Evolutionary conservation across 495 filamentous ascomycete species (phyloP).

Genomic region (Penicillium manginii): DNA sequence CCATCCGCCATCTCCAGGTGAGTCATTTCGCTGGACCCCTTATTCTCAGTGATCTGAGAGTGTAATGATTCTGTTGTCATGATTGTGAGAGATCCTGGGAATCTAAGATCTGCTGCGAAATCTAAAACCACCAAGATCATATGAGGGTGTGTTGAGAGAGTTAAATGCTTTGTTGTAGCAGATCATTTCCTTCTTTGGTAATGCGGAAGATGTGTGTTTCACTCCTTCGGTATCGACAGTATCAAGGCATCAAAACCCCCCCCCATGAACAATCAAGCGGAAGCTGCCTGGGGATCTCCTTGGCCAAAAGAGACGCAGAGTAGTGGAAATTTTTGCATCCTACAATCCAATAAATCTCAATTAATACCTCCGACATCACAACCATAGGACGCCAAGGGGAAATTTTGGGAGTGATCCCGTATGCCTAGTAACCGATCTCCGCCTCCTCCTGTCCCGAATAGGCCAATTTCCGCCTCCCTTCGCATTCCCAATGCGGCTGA

Average conservation of each 20-base stretch:
- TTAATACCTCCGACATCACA: neutral
- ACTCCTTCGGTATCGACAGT: neutral
- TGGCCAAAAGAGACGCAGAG: constrained; percentile 10
- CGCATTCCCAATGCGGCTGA: neutral
- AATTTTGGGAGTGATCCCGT: neutral
- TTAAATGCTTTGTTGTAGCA: neutral
- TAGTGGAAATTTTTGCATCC: neutral
- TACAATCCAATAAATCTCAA: neutral
- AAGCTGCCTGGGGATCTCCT: constrained; percentile 14
- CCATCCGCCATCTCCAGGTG: constrained; percentile 15
- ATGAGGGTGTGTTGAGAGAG: neutral
- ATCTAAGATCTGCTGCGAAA: neutral
- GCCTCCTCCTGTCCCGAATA: constrained; percentile 16
- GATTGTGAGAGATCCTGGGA: constrained; percentile 1
- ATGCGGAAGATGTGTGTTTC: neutral
- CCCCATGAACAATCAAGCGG: neutral
- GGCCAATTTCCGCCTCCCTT: constrained; percentile 4
- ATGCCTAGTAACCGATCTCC: neutral
- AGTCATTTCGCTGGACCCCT: neutral
- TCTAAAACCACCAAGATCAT: neutral
- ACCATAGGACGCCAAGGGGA: neutral
- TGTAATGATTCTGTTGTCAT: constrained; percentile 7
- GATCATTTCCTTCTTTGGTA: neutral
- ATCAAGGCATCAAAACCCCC: neutral
- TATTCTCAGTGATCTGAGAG: constrained; percentile 2